Percentiles rank a stretch among this genome's conserved stretches.
These are phyloP conservation scores for Pterocarpus macrocarpus DNA, from an alignment of 306 rosid species.

Conservation along the genomic window DNA sequence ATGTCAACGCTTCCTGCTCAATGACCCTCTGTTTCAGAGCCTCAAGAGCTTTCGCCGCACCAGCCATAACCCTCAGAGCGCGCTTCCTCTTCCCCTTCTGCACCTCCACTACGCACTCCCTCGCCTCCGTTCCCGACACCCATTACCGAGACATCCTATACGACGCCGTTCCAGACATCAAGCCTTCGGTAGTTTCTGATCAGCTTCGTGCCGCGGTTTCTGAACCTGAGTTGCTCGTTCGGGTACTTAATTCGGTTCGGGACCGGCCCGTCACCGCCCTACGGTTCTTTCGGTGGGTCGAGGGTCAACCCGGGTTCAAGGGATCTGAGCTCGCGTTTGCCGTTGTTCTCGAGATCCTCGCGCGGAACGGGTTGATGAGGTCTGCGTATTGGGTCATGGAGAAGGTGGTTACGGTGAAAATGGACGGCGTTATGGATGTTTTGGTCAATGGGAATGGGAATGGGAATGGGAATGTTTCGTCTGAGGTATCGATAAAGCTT, in stretches of 20 bases:
- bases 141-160: slow-evolving; percentile 47
- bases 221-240: slow-evolving; percentile 66
- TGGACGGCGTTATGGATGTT: slow-evolving; percentile 55
- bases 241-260: slow-evolving; percentile 58
- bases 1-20: slow-evolving; percentile 55
- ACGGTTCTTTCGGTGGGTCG: slow-evolving; percentile 76
- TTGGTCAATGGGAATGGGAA: slow-evolving; percentile 33
- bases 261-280: slow-evolving; percentile 64
- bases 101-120: slow-evolving; percentile 45
- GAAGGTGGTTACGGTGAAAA: slow-evolving; percentile 50
- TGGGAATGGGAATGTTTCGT: slow-evolving; percentile 31
- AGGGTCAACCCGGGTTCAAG: slow-evolving; percentile 59
- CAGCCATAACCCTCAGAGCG: slow-evolving; percentile 54
- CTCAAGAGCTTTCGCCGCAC: slow-evolving; percentile 57
- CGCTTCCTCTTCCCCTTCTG: slow-evolving; percentile 58
- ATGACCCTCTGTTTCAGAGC: slow-evolving; percentile 80
- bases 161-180: slow-evolving; percentile 54
- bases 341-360: slow-evolving; percentile 75
- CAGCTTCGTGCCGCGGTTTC: slow-evolving; percentile 59
- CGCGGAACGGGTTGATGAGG: slow-evolving; percentile 53
- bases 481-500: slow-evolving; percentile 56
- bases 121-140: slow-evolving; percentile 27
- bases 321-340: slow-evolving; percentile 59
- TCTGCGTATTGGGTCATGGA: slow-evolving; percentile 73
- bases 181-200: slow-evolving; percentile 54